Conservation (phyloP, 441 rosid species). For the Manihot esculenta region DNA sequence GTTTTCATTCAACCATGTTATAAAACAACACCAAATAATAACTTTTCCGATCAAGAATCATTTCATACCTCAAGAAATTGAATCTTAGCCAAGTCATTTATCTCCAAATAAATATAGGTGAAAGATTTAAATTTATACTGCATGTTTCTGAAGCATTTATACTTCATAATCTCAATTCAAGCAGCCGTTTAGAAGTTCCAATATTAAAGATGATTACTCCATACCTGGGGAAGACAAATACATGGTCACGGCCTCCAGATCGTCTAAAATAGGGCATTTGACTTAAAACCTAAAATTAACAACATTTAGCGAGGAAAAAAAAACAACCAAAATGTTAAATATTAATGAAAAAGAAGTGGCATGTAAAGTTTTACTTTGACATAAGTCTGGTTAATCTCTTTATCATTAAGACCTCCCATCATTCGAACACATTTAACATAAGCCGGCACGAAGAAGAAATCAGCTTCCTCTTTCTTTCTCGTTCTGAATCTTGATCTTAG, state of each 20-base stretch:
- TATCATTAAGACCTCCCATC: slow-evolving; percentile 91
- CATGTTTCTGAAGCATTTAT: neutral
- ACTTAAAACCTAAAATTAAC: slow-evolving; percentile 56
- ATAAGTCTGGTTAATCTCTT: slow-evolving; percentile 83
- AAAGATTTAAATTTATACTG: neutral
- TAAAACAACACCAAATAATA: neutral
- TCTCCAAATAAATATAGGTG: neutral
- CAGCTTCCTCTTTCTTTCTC: slow-evolving; percentile 73
- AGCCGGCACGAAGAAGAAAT: slow-evolving; percentile 93
- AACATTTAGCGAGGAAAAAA: neutral
- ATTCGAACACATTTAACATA: slow-evolving; percentile 86
- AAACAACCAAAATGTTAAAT: too few species aligned
- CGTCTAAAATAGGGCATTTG: slow-evolving; percentile 92
- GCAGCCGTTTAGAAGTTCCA: neutral
- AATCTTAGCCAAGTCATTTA: neutral
- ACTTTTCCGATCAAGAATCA: neutral
- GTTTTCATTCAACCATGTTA: neutral
- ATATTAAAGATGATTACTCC: neutral
- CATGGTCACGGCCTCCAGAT: slow-evolving; percentile 90
- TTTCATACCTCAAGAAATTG: neutral
- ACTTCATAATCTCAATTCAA: neutral
- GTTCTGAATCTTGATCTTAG: slow-evolving; percentile 66
- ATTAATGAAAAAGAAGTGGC: neutral
- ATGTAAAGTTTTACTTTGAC: slow-evolving; percentile 54
- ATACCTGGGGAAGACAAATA: slow-evolving; percentile 93